Percentiles rank a stretch among this genome's conserved stretches.
Conservation (phyloP, 257 asterid species). For the Capsicum pubescens region DNA sequence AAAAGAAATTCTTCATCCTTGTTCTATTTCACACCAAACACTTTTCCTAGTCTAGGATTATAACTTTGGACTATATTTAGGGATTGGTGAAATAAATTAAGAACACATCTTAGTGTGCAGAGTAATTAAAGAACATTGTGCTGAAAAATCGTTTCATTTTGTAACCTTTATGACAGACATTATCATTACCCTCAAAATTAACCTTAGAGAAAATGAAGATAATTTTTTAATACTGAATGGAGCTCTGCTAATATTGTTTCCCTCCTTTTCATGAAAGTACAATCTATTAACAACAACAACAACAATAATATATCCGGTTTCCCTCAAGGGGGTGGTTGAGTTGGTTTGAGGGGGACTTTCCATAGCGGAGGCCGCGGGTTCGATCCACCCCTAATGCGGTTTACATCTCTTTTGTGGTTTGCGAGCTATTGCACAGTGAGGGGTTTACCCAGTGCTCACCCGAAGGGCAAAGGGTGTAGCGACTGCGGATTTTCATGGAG, state of each 20-base stretch:
- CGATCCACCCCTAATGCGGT: no score
- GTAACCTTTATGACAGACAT: constrained; percentile 6
- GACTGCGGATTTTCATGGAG: no score
- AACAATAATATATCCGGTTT: background rate
- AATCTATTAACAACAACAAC: background rate
- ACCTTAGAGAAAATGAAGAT: no score
- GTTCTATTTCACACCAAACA: no score
- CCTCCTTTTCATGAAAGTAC: constrained; percentile 1
- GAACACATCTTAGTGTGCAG: constrained; percentile 6
- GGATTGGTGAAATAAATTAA: background rate
- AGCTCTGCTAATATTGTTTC: background rate
- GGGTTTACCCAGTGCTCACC: no score
- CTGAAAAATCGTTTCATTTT: background rate
- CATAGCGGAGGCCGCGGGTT: no score
- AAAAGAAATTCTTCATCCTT: no score
- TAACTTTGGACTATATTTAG: background rate
- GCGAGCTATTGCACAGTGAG: no score
- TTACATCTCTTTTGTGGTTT: no score
- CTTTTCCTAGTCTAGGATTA: no score
- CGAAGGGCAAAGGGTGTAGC: no score
- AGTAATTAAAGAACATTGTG: background rate
- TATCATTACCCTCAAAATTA: background rate
- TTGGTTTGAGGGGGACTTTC: no score
- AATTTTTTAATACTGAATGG: background rate
- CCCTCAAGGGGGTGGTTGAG: background rate